Conservation (phyloP, 2,329 filamentous ascomycete genomes). For the Fusarium miscanthi region DNA sequence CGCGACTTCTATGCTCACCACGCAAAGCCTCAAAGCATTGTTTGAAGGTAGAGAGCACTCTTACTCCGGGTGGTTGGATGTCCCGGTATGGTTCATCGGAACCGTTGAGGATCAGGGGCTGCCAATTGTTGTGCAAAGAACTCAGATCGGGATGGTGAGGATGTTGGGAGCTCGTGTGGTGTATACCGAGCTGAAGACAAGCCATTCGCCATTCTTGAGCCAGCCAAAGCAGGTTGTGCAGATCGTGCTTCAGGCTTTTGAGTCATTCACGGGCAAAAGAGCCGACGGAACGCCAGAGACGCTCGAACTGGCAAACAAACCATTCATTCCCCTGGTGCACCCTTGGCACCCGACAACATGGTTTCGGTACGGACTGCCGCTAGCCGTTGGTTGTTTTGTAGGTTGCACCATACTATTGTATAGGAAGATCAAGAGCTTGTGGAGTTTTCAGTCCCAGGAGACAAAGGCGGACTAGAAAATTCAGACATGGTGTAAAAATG, state of each 20-base stretch:
- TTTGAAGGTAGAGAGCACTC: background rate
- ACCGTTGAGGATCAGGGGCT: background rate
- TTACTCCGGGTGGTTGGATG: background rate
- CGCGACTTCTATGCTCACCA: background rate
- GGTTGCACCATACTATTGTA: background rate
- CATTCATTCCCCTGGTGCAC: background rate
- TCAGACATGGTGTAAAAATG: fast-evolving
- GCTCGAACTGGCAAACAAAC: fast-evolving
- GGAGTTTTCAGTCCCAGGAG: too few relatives aligned
- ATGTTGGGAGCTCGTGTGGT: background rate
- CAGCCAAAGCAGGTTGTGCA: background rate
- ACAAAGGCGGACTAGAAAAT: background rate
- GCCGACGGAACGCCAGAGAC: background rate
- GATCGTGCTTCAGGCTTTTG: background rate
- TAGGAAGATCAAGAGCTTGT: background rate
- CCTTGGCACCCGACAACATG: background rate
- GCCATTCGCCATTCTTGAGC: background rate
- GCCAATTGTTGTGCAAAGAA: background rate
- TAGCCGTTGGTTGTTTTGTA: background rate
- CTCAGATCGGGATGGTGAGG: background rate
- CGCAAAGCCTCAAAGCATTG: background rate
- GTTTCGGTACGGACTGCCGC: background rate
- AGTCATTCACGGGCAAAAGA: background rate
- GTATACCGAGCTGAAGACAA: background rate
- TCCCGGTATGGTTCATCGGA: constrained; percentile 3